Evolutionary conservation across 768 basidiomycete species (phyloP).

Genomic region (Crepidotus variabilis): DNA sequence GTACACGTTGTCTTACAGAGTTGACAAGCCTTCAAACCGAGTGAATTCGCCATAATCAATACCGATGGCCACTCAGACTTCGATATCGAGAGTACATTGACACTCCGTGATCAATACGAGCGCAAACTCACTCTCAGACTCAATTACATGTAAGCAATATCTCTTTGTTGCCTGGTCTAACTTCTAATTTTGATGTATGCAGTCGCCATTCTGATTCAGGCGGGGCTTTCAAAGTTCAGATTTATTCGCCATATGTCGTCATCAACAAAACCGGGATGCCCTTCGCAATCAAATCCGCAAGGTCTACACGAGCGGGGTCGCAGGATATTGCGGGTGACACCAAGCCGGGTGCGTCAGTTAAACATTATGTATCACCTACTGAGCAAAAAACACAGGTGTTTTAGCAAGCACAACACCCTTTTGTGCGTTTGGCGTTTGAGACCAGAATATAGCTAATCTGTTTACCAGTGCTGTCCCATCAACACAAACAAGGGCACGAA

Average conservation of each 20-base stretch:
- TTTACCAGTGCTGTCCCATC: slow-evolving; percentile 78
- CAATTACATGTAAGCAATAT: slow-evolving; percentile 77
- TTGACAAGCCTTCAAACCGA: slow-evolving; percentile 78
- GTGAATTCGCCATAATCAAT: slow-evolving; percentile 97
- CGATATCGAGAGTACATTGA: slow-evolving; percentile 69
- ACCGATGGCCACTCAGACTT: slow-evolving; percentile 90
- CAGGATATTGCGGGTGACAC: slow-evolving; percentile 85
- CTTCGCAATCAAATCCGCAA: slow-evolving; percentile 65
- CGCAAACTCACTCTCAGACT: slow-evolving; percentile 77
- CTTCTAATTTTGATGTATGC: neutral
- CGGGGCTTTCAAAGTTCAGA: slow-evolving; percentile 93
- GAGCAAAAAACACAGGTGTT: slow-evolving; percentile 9
- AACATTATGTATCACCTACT: neutral
- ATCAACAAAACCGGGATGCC: slow-evolving; percentile 91
- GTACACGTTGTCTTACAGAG: neutral
- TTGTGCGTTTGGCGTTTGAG: slow-evolving; percentile 46
- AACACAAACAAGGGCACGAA: slow-evolving; percentile 75
- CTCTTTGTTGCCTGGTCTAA: neutral
- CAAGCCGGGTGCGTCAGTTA: slow-evolving; percentile 45
- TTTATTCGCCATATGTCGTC: slow-evolving; percentile 87
- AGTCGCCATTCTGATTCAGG: slow-evolving; percentile 86
- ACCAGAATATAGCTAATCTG: neutral
- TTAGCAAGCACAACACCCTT: slow-evolving; percentile 67
- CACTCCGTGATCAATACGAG: slow-evolving; percentile 67
- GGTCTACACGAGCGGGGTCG: slow-evolving; percentile 56